These are phyloP conservation scores for Musa acuminata DNA, from an alignment of 176 grass and related monocot species.

Conservation along the genomic window DNA sequence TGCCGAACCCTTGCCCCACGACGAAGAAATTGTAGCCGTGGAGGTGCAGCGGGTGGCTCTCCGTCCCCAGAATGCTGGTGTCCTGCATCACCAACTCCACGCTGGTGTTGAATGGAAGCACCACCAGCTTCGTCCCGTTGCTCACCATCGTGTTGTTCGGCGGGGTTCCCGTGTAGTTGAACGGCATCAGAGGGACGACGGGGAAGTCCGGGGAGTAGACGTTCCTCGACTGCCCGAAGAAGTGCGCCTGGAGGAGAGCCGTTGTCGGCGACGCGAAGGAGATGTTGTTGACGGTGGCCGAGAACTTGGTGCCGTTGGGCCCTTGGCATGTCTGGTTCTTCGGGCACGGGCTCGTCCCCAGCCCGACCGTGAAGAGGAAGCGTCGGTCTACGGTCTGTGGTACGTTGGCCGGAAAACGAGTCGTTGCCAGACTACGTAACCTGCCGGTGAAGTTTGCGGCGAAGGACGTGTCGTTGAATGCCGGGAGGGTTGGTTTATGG, in stretches of 20 bases:
- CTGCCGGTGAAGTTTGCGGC: conserved; percentile 50
- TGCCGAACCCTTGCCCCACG: neutral
- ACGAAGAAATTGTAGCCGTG: conserved; percentile 14
- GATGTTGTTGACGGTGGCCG: conserved; percentile 62
- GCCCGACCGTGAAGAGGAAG: conserved; percentile 70
- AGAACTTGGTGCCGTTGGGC: conserved; percentile 56
- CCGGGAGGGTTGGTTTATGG: conserved; percentile 31
- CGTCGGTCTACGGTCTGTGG: conserved; percentile 31
- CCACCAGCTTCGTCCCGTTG: conserved; percentile 52
- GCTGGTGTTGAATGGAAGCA: conserved; percentile 43
- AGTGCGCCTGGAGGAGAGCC: conserved; percentile 70
- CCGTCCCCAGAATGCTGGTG: conserved; percentile 7
- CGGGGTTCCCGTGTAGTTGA: conserved; percentile 66
- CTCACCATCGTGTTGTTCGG: conserved; percentile 53
- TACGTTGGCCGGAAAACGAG: conserved; percentile 43
- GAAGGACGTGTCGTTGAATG: conserved; percentile 51
- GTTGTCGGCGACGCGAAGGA: conserved; percentile 49
- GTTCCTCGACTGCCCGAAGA: conserved; percentile 38
- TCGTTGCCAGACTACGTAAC: conserved; percentile 60
- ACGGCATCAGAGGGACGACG: conserved; percentile 18
- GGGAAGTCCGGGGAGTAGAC: conserved; percentile 63
- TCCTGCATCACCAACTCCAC: conserved; percentile 36
- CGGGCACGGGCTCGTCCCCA: conserved; percentile 43
- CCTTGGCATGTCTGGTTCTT: conserved; percentile 61
- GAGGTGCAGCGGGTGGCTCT: conserved; percentile 16